Evolutionary conservation across 148 eudicot genomes (phyloP).

Genomic region (Cornus suecica): DNA sequence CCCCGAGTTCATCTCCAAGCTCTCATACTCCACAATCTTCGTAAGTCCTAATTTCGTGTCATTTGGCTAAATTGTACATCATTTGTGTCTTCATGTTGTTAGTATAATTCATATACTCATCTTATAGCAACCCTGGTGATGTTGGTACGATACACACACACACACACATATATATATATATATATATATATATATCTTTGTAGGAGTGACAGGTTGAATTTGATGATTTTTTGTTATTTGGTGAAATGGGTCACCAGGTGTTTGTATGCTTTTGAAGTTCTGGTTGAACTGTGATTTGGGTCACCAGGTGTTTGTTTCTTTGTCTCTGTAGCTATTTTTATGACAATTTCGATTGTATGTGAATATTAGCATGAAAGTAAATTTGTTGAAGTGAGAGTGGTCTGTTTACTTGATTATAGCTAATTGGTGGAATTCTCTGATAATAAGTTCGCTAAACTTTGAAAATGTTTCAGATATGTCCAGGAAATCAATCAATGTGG

Average conservation of each 20-base stretch:
- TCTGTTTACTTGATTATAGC: neutral
- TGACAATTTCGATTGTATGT: neutral
- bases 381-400: neutral
- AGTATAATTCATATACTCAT: neutral
- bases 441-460: neutral
- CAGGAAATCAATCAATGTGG: neutral
- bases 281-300: neutral
- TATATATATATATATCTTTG: neutral
- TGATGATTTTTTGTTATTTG: neutral
- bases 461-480: neutral
- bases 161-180: too few species aligned
- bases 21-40: slow-evolving; percentile 67
- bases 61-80: neutral
- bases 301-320: neutral
- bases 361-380: neutral
- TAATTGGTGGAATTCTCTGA: neutral
- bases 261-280: too few species aligned
- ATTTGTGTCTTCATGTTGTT: neutral
- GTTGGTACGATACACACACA: too few species aligned
- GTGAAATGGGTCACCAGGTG: neutral
- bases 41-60: slow-evolving; percentile 31
- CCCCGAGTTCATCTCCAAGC: slow-evolving; percentile 77
- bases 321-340: too few species aligned
- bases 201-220: neutral
- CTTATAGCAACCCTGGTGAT: neutral